These are phyloP conservation scores for Lasiodiplodia gonubiensis DNA, from an alignment of 2,329 filamentous ascomycete genomes.

Conservation along the genomic window DNA sequence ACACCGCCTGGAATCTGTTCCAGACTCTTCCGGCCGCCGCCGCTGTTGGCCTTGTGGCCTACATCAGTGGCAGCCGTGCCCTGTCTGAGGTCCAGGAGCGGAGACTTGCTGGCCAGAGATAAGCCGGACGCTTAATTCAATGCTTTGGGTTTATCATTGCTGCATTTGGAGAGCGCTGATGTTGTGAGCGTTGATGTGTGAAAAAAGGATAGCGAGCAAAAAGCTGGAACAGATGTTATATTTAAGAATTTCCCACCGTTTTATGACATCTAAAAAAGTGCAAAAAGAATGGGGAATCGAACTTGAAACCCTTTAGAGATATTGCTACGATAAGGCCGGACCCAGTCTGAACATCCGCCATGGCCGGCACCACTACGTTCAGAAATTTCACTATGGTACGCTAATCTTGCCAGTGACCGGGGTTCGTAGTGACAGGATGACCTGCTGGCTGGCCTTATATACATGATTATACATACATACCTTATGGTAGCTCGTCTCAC, in stretches of 20 bases:
- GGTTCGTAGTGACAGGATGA: too few species aligned
- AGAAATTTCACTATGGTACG: too few species aligned
- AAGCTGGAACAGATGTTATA: background rate
- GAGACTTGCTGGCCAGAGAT: constrained; percentile 74
- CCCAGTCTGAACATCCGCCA: too few species aligned
- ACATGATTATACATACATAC: too few species aligned
- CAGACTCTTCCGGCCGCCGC: constrained; percentile 78
- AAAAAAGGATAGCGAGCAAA: constrained; percentile 19
- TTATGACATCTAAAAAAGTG: background rate
- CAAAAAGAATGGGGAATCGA: too few species aligned
- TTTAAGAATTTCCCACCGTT: background rate
- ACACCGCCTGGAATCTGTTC: constrained; percentile 89
- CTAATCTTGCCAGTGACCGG: too few species aligned
- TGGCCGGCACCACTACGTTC: too few species aligned
- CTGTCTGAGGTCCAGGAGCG: constrained; percentile 91
- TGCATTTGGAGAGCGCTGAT: constrained; percentile 14
- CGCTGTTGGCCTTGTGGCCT: constrained; percentile 71
- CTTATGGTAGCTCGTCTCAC: too few species aligned
- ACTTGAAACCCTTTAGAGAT: too few species aligned
- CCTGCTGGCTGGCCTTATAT: too few species aligned
- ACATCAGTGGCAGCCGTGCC: constrained; percentile 87
- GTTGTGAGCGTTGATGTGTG: constrained; percentile 18
- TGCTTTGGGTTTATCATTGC: background rate
- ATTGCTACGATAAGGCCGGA: too few species aligned
- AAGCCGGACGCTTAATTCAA: constrained; percentile 15